Evolutionary conservation across 495 filamentous ascomycete genomes (phyloP).

Genomic region (Pyrenula massariospora): DNA sequence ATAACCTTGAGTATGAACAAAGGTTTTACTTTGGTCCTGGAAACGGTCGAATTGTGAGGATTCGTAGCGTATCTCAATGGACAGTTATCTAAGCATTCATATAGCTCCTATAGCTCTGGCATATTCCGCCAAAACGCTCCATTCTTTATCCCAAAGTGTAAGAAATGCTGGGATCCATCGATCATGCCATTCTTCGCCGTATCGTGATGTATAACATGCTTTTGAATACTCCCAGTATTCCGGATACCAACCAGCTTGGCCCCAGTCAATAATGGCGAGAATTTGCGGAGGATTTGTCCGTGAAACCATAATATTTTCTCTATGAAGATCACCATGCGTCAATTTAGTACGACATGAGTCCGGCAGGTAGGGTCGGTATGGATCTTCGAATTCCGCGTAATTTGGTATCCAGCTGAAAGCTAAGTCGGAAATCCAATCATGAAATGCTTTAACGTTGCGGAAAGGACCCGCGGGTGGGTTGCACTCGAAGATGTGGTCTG

Average conservation of each 20-base stretch:
- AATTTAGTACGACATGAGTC: constrained; percentile 24
- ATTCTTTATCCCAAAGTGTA: constrained; percentile 9
- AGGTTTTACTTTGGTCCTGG: too few species aligned
- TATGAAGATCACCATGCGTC: constrained; percentile 29
- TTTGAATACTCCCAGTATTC: constrained; percentile 36
- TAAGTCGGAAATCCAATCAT: too few species aligned
- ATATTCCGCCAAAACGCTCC: constrained; percentile 15
- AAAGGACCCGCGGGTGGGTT: too few species aligned
- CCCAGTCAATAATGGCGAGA: constrained; percentile 27
- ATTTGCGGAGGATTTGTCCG: constrained; percentile 15
- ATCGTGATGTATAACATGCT: constrained; percentile 17
- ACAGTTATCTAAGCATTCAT: too few species aligned
- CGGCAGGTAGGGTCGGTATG: constrained; percentile 24
- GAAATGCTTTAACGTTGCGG: too few species aligned
- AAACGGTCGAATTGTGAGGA: too few species aligned
- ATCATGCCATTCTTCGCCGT: constrained; percentile 17
- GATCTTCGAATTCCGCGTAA: constrained; percentile 21
- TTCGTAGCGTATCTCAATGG: too few species aligned
- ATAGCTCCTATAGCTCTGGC: constrained; percentile 16
- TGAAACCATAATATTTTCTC: constrained; percentile 26
- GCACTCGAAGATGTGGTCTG: too few species aligned
- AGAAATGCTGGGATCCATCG: constrained; percentile 19
- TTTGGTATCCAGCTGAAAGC: too few species aligned
- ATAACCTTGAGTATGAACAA: too few species aligned
- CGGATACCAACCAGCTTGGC: constrained; percentile 27